Evolutionary conservation across 2,329 filamentous ascomycete genomes (phyloP), one percentile per base, ranked within the genome.

Genomic region (Fusarium longipes): DNA sequence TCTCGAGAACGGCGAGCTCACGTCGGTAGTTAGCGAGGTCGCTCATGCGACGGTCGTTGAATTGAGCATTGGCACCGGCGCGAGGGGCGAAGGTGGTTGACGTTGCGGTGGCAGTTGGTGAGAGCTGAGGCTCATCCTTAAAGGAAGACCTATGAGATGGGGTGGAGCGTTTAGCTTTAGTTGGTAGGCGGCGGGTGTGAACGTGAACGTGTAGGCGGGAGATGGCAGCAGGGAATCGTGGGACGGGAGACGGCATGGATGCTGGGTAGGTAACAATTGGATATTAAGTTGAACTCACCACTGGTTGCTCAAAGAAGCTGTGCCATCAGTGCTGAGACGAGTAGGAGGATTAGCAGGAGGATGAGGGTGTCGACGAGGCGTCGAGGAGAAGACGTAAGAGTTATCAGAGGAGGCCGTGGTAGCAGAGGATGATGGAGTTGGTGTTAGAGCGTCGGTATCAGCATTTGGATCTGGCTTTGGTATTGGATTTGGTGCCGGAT

Each of bases 1-100:
- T 85, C 66, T 92, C 89, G 73, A 92, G 82, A 59, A 90, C 86
- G 70, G 88, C 85, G 57, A 92, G 85, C 72, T 93, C 89, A 80
- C 89, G 90, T 73, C 90, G 88, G 76, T 92, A 90, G 76, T 91
- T 89, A 75, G 83, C 82, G 71, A 92, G 84, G 74, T 90, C 88
- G 80, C 83, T 86, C 75, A 85, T 77, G 70, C 84, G 82, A 73
- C 83, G 85, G 67, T 86, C 86, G 77, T 81, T 79, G 62, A 81
- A 81, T 60, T 79, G 51, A 80, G 81, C 70, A 83, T 68, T 68
- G 68, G 68, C 75, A 64, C 79, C 77, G 70, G 79, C 75, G 74
- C 81, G 81, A 69, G 80, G 76, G 64, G 79, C 79, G 66, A 78
- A 77, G 36, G 79, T 79, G 54, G 81, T 81, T 33, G 82, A 81